These are phyloP conservation scores for Suhomyces sp. DNA, from an alignment of 805 yeast species.

Conservation along the genomic window DNA sequence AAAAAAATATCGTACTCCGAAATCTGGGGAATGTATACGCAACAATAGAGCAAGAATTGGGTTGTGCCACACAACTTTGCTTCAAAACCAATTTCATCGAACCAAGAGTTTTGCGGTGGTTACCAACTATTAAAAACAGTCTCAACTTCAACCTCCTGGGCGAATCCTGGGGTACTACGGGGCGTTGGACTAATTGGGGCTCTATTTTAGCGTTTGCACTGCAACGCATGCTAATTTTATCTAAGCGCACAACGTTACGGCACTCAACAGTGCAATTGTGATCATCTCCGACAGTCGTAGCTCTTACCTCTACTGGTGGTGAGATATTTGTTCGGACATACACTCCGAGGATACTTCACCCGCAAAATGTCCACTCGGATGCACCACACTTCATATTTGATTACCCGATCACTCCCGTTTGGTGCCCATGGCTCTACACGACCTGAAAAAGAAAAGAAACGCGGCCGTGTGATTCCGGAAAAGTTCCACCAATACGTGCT, in stretches of 20 bases:
- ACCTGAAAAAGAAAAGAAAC: conserved; percentile 2
- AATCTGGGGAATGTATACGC: conserved; percentile 14
- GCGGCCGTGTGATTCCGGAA: conserved; percentile 6
- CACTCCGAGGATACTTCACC: background rate
- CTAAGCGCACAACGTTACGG: background rate
- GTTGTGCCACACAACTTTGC: background rate
- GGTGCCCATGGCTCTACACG: conserved; percentile 2
- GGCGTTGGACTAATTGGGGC: background rate
- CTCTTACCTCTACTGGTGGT: background rate
- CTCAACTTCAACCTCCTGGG: background rate
- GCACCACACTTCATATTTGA: background rate
- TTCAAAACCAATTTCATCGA: background rate
- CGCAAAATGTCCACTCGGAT: background rate
- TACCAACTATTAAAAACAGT: background rate
- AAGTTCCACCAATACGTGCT: background rate
- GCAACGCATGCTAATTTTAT: background rate
- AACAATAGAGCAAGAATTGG: background rate
- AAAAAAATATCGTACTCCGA: conserved; percentile 11
- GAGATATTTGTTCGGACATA: background rate
- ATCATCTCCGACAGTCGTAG: background rate
- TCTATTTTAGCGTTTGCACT: background rate
- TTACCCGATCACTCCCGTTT: background rate
- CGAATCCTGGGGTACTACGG: background rate
- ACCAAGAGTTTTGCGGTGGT: background rate
- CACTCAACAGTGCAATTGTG: background rate